phyloP scores from a whole-genome alignment of 1,284 basidiomycete genomes.

The Irpex rosettiformis region DNA sequence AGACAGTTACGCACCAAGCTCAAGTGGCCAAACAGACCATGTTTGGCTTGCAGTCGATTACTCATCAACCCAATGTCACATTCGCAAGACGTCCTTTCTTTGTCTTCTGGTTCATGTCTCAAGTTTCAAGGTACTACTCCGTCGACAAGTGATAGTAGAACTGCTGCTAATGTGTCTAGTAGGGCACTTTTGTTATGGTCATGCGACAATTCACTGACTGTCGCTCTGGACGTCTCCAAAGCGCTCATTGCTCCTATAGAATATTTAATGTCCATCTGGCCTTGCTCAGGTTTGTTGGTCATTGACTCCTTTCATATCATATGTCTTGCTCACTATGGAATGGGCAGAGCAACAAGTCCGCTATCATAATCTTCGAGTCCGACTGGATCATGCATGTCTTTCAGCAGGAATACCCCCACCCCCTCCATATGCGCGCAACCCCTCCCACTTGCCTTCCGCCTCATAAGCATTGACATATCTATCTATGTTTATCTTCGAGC shows the following conservation, averaged over 20 bases:
- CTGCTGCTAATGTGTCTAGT: constrained; percentile 8
- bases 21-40: constrained; percentile 58
- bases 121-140: constrained; percentile 53
- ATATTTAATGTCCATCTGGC: constrained; percentile 66
- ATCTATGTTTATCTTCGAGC: not conserved
- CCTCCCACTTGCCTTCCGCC: not conserved
- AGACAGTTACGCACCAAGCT: constrained; percentile 59
- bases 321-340: not conserved
- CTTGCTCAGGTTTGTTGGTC: constrained; percentile 51
- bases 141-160: not conserved
- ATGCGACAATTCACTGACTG: constrained; percentile 52
- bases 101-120: constrained; percentile 76
- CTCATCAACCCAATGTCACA: constrained; percentile 53
- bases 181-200: constrained; percentile 63
- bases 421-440: not conserved
- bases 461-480: not conserved
- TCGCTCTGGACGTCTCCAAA: constrained; percentile 65
- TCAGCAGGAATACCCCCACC: constrained; percentile 41
- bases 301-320: constrained; percentile 2
- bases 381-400: constrained; percentile 45
- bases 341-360: constrained; percentile 48
- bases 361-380: constrained; percentile 44
- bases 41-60: constrained; percentile 57
- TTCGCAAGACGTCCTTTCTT: constrained; percentile 63
- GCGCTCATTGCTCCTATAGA: constrained; percentile 60